Evolutionary conservation across 2,329 filamentous ascomycete species (phyloP).

Genomic region (Fusarium lyarnte): DNA sequence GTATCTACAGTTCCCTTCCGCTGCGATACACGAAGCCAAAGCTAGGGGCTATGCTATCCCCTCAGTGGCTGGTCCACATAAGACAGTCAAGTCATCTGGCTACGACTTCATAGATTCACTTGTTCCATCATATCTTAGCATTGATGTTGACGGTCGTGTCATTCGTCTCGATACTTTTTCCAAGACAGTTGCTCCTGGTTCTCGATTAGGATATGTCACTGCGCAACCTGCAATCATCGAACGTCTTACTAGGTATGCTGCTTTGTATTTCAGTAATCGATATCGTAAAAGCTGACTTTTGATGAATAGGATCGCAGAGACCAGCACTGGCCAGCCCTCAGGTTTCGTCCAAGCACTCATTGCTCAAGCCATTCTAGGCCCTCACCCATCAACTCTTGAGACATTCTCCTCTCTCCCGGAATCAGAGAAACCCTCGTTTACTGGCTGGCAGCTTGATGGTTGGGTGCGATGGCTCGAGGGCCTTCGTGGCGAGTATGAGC

Average conservation of each 20-base stretch:
- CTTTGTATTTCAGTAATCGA: not conserved
- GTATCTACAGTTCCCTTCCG: conserved; percentile 89
- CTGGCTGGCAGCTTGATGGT: conserved; percentile 80
- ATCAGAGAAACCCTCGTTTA: conserved; percentile 58
- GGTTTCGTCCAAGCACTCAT: conserved; percentile 90
- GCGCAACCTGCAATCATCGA: conserved; percentile 82
- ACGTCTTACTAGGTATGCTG: conserved; percentile 60
- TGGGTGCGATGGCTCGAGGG: conserved; percentile 94
- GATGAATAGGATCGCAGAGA: conserved; percentile 73
- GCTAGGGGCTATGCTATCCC: conserved; percentile 52
- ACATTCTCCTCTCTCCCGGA: conserved; percentile 56
- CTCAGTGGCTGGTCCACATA: conserved; percentile 43
- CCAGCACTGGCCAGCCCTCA: conserved; percentile 82
- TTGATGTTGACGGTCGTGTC: conserved; percentile 88
- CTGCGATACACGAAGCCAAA: conserved; percentile 62
- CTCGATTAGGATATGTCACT: conserved; percentile 90
- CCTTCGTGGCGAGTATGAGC: conserved; percentile 83
- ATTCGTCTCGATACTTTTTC: conserved; percentile 93
- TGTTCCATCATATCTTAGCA: conserved; percentile 80
- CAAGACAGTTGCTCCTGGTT: conserved; percentile 91
- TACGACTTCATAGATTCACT: conserved; percentile 85
- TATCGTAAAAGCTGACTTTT: conserved; percentile 4
- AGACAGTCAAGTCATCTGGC: conserved; percentile 61
- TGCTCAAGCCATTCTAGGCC: conserved; percentile 78
- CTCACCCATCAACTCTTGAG: conserved; percentile 58